Evolutionary conservation across 306 rosid genomes (phyloP).

Genomic region (Pyrus communis): DNA sequence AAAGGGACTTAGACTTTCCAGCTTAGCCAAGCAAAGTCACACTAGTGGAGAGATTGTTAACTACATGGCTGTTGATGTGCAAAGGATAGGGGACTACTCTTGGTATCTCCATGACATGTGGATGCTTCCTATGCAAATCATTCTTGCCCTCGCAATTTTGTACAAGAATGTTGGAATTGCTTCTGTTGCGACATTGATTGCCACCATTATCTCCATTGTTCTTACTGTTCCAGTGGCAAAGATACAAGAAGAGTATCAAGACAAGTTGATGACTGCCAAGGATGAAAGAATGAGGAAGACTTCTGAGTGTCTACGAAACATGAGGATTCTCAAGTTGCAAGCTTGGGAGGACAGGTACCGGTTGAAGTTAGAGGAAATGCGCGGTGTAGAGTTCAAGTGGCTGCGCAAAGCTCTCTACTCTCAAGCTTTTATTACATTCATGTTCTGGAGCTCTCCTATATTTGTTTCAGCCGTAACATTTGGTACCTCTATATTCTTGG

Average conservation of each 20-base stretch:
- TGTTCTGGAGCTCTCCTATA: conserved; percentile 99
- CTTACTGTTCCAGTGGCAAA: conserved; percentile 79
- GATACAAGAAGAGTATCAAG: conserved; percentile 89
- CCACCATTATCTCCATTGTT: conserved; percentile 82
- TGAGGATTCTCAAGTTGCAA: conserved; percentile 97
- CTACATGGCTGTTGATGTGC: conserved; percentile 98
- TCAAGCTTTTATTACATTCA: conserved; percentile 94
- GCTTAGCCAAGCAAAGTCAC: conserved; percentile 91
- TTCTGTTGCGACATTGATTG: conserved; percentile 76
- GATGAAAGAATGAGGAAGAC: conserved; percentile 99
- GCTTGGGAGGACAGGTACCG: conserved; percentile 96
- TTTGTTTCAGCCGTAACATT: conserved; percentile 96
- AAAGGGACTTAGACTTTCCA: conserved; percentile 88
- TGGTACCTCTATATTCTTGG: conserved; percentile 77
- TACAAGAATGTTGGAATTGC: conserved; percentile 98
- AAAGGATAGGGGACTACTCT: conserved; percentile 91
- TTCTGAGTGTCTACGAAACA: conserved; percentile 88
- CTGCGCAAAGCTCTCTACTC: conserved; percentile 89
- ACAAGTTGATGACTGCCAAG: conserved; percentile 92
- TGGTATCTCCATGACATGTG: conserved; percentile 98
- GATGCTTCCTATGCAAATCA: conserved; percentile 97
- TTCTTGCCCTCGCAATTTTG: conserved; percentile 86
- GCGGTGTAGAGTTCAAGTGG: conserved; percentile 92
- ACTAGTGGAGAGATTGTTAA: conserved; percentile 96
- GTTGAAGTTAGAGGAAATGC: conserved; percentile 77